Evolutionary conservation across 2,329 filamentous ascomycete species (phyloP).

Genomic region (Nothomitra cinnamomea): DNA sequence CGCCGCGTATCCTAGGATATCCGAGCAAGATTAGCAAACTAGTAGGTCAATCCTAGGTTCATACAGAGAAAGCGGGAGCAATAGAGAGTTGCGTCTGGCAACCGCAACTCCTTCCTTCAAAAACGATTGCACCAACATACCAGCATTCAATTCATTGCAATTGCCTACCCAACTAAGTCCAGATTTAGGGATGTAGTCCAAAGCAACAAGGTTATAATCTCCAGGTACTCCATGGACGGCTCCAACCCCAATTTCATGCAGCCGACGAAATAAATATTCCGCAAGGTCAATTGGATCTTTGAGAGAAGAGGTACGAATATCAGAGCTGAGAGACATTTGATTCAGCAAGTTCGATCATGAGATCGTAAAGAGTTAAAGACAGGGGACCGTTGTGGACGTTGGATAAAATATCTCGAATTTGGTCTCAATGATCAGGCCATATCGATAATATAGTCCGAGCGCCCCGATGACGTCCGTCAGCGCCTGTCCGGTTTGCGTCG

Average conservation of each 20-base stretch:
- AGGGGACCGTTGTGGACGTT: no score
- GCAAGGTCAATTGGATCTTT: conserved; percentile 27
- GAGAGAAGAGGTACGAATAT: conserved; percentile 23
- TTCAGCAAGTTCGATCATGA: neutral
- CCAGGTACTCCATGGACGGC: conserved; percentile 35
- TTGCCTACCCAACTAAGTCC: conserved; percentile 43
- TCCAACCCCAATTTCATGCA: conserved; percentile 31
- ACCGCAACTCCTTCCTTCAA: neutral
- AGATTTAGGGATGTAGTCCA: conserved; percentile 38
- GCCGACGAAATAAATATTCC: conserved; percentile 32
- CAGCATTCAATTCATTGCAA: conserved; percentile 43
- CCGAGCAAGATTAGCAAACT: neutral
- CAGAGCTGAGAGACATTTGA: conserved; percentile 7
- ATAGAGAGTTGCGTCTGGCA: no score
- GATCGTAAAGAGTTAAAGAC: no score
- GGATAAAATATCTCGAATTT: no score
- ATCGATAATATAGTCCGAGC: no score
- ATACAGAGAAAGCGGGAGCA: no score
- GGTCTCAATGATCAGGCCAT: no score
- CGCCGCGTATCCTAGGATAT: conserved; percentile 41
- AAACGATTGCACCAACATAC: conserved; percentile 18
- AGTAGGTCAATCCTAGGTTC: no score
- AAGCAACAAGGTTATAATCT: conserved; percentile 29
- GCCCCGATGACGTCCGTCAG: no score
- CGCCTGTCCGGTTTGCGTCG: no score